Base-by-base conservation (phyloP, 2,329 filamentous ascomycete genomes). In the Ophiosphaerella korrae region DNA sequence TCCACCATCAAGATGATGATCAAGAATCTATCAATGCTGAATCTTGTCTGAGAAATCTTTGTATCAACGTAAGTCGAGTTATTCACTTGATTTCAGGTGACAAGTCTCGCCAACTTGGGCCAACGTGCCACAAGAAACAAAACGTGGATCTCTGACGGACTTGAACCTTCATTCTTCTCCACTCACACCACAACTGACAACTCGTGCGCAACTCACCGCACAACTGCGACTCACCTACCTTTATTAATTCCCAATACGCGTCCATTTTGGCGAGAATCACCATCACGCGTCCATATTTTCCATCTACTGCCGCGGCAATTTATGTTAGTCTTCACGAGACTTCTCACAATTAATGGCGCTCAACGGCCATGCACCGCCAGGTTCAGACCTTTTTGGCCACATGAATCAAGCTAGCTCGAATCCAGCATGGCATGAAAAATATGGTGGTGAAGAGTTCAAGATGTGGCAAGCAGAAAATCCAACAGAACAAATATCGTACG, bases 71-170 rank as follows among this genome's bases (percentile, higher is more conserved):
- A 53, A 60, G 58, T 60, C 37, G 45, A 53, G 41, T 40, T 44
- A 50, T 48, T 49, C 38, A 39, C 48, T 41, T 16, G 32, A 45
- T 48, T 24, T 50, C 48, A 59, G 37, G 42, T 50, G 48, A 47
- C 36, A 52, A 44, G 48, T 53, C 55, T 57, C 48, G 48, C 53
- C 33, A 43, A 52, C 47, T 45, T 50, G 44, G 53, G 57, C 64
- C 68, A 66, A 70, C 58, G 66, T 70, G 66, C 60, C 63, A 68
- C 68, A 57, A 70, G 65, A 61, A 63, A 67, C 68, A 57, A 70
- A 64, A 60, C 63, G 62, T 67, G 63, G 64, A 67, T 70, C 63
- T 60, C 49, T 64, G 58, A 61, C 53, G 54, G 60, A 68, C 63
- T 70, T 71, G 57, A 63, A 57, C 58, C 57, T 62, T 63, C 57